phyloP scores from a whole-genome alignment of 2,329 filamentous ascomycete species.

The Pseudogymnoascus sp. region DNA sequence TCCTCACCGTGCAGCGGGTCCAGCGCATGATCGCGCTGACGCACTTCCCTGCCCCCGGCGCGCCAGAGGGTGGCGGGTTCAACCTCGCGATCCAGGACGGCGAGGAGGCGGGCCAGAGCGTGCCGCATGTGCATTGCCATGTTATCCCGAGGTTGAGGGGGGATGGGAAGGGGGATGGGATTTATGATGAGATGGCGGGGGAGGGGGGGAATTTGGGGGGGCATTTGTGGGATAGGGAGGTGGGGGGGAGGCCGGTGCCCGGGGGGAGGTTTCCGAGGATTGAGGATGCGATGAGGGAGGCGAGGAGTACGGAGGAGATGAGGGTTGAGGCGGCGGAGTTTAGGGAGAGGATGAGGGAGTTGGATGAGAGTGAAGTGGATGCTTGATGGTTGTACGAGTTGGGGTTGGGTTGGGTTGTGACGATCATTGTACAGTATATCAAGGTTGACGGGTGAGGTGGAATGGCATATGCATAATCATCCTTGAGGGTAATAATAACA shows the following conservation, averaged over 20 bases:
- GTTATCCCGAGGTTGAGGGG: conserved; percentile 64
- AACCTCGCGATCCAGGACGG: conserved; percentile 97
- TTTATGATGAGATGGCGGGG: conserved; percentile 76
- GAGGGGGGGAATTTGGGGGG: conserved; percentile 77
- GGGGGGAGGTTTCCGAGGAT: conserved; percentile 56
- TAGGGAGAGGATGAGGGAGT: conserved; percentile 21
- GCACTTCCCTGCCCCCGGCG: conserved; percentile 38
- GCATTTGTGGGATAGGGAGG: conserved; percentile 49
- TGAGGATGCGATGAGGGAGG: conserved; percentile 60
- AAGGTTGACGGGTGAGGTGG: background rate
- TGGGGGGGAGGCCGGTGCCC: conserved; percentile 37
- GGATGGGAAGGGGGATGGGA: conserved; percentile 57
- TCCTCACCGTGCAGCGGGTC: conserved; percentile 75
- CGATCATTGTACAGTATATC: background rate
- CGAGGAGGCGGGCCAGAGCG: conserved; percentile 80
- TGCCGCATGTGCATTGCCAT: conserved; percentile 88
- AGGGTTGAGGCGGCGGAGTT: conserved; percentile 55
- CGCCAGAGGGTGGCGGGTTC: conserved; percentile 59
- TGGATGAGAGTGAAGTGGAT: conserved; percentile 9
- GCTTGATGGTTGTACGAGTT: background rate
- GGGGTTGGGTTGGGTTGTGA: background rate
- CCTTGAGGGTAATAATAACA: background rate
- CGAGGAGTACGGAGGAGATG: conserved; percentile 70
- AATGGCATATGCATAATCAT: background rate
- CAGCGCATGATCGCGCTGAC: conserved; percentile 61